Percentiles rank a stretch among this genome's conserved stretches.
Conservation (phyloP, 352 stramenopile genomes). For the Globisporangium cederbergense region DNA sequence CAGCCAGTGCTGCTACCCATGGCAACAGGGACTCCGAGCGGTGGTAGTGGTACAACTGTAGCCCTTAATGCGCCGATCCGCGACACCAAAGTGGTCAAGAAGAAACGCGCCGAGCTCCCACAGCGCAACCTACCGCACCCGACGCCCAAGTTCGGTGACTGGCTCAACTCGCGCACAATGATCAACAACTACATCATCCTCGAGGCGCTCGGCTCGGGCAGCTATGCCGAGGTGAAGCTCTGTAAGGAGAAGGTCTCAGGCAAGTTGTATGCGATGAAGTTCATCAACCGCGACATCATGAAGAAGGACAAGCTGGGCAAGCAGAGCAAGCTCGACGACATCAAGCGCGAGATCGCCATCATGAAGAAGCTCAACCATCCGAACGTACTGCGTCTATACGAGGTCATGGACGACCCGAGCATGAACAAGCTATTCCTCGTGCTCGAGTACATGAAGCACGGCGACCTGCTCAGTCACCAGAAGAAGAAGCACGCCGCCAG, state of each 20-base stretch:
- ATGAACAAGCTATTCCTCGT: conserved; percentile 95
- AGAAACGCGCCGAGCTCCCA: conserved; percentile 76
- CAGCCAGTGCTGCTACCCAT: conserved; percentile 38
- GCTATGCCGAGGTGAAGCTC: conserved; percentile 89
- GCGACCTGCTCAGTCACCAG: conserved; percentile 67
- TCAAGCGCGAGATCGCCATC: conserved; percentile 94
- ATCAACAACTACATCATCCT: conserved; percentile 95
- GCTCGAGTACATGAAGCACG: conserved; percentile 94
- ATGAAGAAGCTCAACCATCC: conserved; percentile 98
- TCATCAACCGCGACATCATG: conserved; percentile 86
- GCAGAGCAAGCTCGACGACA: conserved; percentile 78
- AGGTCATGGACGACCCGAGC: conserved; percentile 95
- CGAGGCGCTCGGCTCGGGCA: conserved; percentile 78
- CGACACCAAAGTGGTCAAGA: conserved; percentile 80
- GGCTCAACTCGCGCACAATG: conserved; percentile 84
- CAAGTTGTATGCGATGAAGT: conserved; percentile 84
- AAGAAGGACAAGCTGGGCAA: conserved; percentile 82
- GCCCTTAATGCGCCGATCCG: conserved; percentile 35
- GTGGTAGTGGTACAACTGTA: conserved; percentile 8
- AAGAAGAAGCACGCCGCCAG: conserved; percentile 60
- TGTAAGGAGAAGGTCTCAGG: conserved; percentile 80
- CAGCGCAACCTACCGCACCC: conserved; percentile 72
- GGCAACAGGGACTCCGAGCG: conserved; percentile 13
- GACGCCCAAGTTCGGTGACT: conserved; percentile 78
- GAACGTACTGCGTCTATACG: conserved; percentile 91